Base-by-base conservation (phyloP, 768 basidiomycete genomes). In the Xanthoconium purpureum region DNA sequence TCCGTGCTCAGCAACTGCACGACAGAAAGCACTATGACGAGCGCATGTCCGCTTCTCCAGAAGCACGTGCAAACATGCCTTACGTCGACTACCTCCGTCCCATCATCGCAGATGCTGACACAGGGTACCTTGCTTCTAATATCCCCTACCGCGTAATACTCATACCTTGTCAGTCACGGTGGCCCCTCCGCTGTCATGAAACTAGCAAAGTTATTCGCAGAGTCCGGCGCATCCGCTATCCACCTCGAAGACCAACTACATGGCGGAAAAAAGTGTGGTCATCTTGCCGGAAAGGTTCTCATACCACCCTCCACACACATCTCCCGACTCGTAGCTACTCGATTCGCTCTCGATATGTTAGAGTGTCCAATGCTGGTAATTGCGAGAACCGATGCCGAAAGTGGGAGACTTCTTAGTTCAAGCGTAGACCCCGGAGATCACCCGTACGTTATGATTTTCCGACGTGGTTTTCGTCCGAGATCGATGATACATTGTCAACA, bases 161-260 rank as follows among this genome's bases (percentile, higher is more conserved):
- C 29, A 62, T 59, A 59, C 14, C 42, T 33, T 33, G 28, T 33
- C 52, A 95, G 94, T 33, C 94, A 96, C 64, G 95, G 95, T 47
- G 94, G 94, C 17, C 78, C 88, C n/a, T 93, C 93, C 18, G 83
- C 93, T 14, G 90, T 96, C 49, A 93, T 98, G 89, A 98, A 97
- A 75, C 81, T 98, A 9, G 84, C 84, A 37, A 98, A 97, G 67
- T 78, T 94, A 20, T 96, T 98, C 64, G 94, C 91, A n/a, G 95
- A 97, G 77, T 88, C 89, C 50, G 94, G 95, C 28, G 90, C 91
- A 14, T 82, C 94, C 10, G 95, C 82, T 15, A 89, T 98, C 47
- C 95, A 98, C 71, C 72, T 97, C 20, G 95, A 98, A 69, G 95
- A 98, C 72, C 93, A 96, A 68, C 78, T 96, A 8, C 91, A 95